Evolutionary conservation across 352 stramenopile species (phyloP), one percentile per base, ranked within the genome.

Genomic region (Pythium apleroticum): DNA sequence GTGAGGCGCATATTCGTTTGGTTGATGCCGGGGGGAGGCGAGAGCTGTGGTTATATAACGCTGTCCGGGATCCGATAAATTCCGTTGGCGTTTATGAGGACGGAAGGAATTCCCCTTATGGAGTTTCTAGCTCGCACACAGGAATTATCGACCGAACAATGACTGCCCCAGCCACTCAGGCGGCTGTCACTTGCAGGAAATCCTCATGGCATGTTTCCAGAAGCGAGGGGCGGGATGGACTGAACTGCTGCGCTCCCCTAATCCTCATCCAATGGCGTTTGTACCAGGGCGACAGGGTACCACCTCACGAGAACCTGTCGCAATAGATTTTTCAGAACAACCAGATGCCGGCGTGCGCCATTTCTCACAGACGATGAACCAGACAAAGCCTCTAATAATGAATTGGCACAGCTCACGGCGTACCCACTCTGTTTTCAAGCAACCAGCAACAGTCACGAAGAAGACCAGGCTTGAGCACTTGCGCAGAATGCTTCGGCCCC

Each of bases 1-100:
- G 69, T 64, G 52, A 81, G 50, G 22, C 52, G 57, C 68, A 68
- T 71, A 33, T 33, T 60, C 10, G 20, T 43, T 48, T 52, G 15
- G 2, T 50, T n/a, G 37, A 22, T 30, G 20, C 12, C 10, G 24
- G 53, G 6, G 28, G 41, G 12, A 46, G 22, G 27, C 33, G 14
- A 53, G 57, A 57, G 48, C n/a, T 45, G 39, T 49, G 33, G 22
- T 33, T n/a, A 27, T 57, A 43, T 57, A 45, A 45, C 27, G 52
- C 37, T 46, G 37, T 20, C 37, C 37, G 37, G 37, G 37, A 46
- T 46, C 37, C 14, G 22, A 22, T 46, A 46, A 46, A 46, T 46
- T 46, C 54, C 31, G 14, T 24, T 48, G 54, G 54, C 54, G 46
- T 53, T 53, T 53, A 46, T 4, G 37, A 46, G 37, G 37, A 46